Percentiles rank a stretch among this genome's conserved stretches.
These are phyloP conservation scores for Pterothamnion heteromorphum DNA, from an alignment of 31 red algal genomes.

Conservation along the genomic window DNA sequence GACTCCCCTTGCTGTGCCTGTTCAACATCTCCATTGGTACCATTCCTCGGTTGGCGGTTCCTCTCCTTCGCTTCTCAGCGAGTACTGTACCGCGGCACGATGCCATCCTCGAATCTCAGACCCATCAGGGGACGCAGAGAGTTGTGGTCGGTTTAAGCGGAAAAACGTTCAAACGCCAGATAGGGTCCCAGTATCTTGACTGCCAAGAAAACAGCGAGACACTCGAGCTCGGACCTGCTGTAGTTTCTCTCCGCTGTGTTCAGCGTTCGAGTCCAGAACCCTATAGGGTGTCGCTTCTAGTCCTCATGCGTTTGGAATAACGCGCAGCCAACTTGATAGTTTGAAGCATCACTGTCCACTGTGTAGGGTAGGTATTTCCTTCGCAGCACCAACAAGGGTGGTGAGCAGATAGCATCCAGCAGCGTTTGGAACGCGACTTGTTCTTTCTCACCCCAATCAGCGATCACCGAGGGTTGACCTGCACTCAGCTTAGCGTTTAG, in stretches of 20 bases:
- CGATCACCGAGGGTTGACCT: neutral
- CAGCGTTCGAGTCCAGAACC: neutral
- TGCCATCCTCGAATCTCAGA: too few relatives aligned
- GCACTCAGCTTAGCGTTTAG: neutral
- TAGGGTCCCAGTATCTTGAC: neutral
- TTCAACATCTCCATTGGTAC: neutral
- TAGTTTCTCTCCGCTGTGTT: constrained; percentile 18
- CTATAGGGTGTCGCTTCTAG: neutral
- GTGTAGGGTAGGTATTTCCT: neutral
- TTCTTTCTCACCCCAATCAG: neutral
- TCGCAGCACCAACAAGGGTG: neutral
- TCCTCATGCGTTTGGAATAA: neutral
- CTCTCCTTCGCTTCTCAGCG: neutral
- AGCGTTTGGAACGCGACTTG: neutral
- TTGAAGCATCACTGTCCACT: neutral
- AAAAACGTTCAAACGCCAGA: too few relatives aligned
- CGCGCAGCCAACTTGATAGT: neutral
- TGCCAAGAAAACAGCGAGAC: neutral
- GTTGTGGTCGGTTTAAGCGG: too few relatives aligned
- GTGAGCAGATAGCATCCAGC: neutral
- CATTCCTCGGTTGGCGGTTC: too few relatives aligned
- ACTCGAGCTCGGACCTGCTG: neutral
- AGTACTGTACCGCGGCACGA: neutral
- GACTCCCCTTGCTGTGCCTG: neutral
- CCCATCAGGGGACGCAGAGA: too few relatives aligned